phyloP scores from a whole-genome alignment of 2,329 filamentous ascomycete genomes.

The Knufia petricola region DNA sequence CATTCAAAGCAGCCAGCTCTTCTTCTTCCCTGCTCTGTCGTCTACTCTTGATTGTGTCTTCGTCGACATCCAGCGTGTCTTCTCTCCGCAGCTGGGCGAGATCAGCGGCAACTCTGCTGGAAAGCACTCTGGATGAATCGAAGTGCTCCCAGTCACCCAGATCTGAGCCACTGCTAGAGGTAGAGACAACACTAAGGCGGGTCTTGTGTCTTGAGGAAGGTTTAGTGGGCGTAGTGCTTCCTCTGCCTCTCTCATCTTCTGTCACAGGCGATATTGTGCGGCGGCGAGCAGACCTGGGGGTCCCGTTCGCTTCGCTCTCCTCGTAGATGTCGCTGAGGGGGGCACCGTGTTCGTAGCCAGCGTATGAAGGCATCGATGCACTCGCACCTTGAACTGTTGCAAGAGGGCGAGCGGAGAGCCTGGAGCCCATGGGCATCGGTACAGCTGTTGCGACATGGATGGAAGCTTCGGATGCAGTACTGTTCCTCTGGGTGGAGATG shows the following conservation, averaged over 20 bases:
- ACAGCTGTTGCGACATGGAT: slow-evolving; percentile 18
- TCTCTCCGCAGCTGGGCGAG: slow-evolving; percentile 18
- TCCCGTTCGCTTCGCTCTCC: slow-evolving; percentile 23
- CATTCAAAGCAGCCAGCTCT: slow-evolving; percentile 66
- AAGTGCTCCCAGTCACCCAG: slow-evolving; percentile 24
- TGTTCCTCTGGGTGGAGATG: slow-evolving; percentile 19
- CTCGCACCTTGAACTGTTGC: slow-evolving; percentile 4
- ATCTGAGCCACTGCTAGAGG: slow-evolving; percentile 25
- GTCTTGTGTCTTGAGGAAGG: slow-evolving; percentile 24
- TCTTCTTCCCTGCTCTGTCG: slow-evolving; percentile 46
- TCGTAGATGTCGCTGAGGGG: slow-evolving; percentile 39
- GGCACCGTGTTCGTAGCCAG: slow-evolving; percentile 31
- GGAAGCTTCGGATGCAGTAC: slow-evolving; percentile 2
- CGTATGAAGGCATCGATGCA: slow-evolving; percentile 20
- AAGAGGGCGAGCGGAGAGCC: not conserved
- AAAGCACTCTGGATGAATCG: slow-evolving; percentile 21
- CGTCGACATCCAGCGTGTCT: slow-evolving; percentile 23
- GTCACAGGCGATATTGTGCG: slow-evolving; percentile 14
- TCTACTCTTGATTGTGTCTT: slow-evolving; percentile 22
- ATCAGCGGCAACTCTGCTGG: slow-evolving; percentile 20
- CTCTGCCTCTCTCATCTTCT: slow-evolving; percentile 10
- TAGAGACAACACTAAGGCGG: slow-evolving; percentile 43
- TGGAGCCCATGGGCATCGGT: slow-evolving; percentile 12
- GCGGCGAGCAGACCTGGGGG: slow-evolving; percentile 14
- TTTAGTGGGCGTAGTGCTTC: not conserved